Conservation (phyloP, 1,284 basidiomycete genomes). For the Malassezia slooffiae region DNA sequence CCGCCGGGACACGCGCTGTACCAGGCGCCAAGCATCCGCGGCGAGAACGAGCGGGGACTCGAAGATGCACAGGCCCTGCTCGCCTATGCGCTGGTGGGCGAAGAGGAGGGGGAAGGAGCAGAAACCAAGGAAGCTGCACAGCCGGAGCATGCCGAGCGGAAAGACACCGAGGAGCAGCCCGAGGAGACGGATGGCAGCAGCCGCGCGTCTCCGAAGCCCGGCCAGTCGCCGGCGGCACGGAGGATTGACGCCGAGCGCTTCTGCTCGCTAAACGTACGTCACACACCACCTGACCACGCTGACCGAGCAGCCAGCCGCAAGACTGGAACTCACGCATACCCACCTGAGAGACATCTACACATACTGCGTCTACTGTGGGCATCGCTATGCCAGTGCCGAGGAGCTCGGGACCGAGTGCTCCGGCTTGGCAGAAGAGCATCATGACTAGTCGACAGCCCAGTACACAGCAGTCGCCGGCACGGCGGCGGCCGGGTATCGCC, state of each 20-base stretch:
- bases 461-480: background rate
- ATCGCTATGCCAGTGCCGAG: constrained; percentile 11
- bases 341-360: constrained; percentile 12
- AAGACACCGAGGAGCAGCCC: background rate
- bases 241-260: constrained; percentile 5
- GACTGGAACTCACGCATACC: constrained; percentile 17
- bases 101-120: constrained; percentile 9
- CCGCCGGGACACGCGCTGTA: constrained; percentile 5
- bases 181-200: background rate
- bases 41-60: constrained; percentile 10
- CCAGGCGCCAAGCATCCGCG: background rate
- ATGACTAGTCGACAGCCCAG: constrained; percentile 13
- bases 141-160: constrained; percentile 9
- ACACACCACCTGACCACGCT: background rate
- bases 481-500: too few relatives aligned
- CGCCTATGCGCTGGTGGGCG: constrained; percentile 12
- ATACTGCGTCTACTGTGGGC: constrained; percentile 28
- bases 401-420: constrained; percentile 20
- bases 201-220: background rate
- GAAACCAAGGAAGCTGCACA: too few relatives aligned
- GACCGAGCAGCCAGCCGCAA: background rate
- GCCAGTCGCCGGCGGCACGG: constrained; percentile 2
- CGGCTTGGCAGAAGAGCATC: constrained; percentile 20
- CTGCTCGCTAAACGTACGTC: constrained; percentile 1
- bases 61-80: background rate